phyloP scores from a whole-genome alignment of 2,329 filamentous ascomycete genomes.

The Aspergillus fumigatiaffinis region DNA sequence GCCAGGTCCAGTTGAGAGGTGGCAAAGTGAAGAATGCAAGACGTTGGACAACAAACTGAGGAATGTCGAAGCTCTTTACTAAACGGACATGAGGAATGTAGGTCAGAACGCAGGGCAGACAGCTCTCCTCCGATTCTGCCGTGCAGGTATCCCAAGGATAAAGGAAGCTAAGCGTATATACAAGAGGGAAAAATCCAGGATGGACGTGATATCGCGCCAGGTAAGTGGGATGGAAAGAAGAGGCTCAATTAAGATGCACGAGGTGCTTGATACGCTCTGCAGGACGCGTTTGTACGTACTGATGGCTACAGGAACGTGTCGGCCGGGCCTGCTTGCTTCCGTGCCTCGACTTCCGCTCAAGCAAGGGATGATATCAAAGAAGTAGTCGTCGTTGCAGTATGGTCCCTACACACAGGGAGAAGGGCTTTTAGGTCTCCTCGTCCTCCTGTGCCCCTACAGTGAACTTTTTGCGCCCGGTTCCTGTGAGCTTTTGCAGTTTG shows the following conservation, averaged over 20 bases:
- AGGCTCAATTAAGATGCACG: constrained; percentile 23
- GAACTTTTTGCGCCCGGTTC: constrained; percentile 78
- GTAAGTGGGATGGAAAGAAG: constrained; percentile 18
- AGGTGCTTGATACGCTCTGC: constrained; percentile 19
- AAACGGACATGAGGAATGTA: constrained; percentile 31
- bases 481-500: constrained; percentile 81
- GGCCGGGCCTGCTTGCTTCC: constrained; percentile 15
- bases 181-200: constrained; percentile 14
- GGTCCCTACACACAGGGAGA: constrained; percentile 30
- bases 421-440: constrained; percentile 46
- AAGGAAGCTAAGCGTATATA: constrained; percentile 15
- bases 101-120: constrained; percentile 7
- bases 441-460: constrained; percentile 70
- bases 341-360: constrained; percentile 22
- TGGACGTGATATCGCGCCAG: constrained; percentile 5
- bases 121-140: constrained; percentile 6
- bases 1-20: constrained; percentile 21
- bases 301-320: constrained; percentile 36
- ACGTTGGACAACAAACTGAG: constrained; percentile 21
- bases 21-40: constrained; percentile 35
- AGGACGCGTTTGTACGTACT: constrained; percentile 25
- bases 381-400: constrained; percentile 19
- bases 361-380: constrained; percentile 32
- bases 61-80: constrained; percentile 31
- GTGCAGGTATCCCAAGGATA: constrained; percentile 17